Percentiles rank a stretch among this genome's conserved stretches.
Conservation (phyloP, 2,329 filamentous ascomycete genomes). For the Coniochaeta pulveracea region DNA sequence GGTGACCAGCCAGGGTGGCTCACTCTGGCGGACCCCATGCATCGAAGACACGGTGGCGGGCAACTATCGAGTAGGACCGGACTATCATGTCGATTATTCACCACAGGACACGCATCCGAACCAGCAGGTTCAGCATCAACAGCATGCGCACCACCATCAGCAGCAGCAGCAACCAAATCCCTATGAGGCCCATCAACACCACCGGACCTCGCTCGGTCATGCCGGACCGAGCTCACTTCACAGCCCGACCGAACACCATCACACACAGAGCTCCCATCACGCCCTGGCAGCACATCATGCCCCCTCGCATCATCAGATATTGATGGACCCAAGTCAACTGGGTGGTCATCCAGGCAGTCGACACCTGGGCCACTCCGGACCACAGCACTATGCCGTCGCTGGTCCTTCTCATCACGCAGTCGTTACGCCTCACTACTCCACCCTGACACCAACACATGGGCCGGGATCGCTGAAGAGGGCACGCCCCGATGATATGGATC, state of each 20-base stretch:
- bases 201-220: slow-evolving; percentile 38
- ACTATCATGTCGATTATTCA: slow-evolving; percentile 67
- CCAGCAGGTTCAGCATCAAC: slow-evolving; percentile 52
- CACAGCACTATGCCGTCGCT: slow-evolving; percentile 38
- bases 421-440: slow-evolving; percentile 39
- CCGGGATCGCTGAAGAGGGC: slow-evolving; percentile 35
- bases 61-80: slow-evolving; percentile 58
- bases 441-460: slow-evolving; percentile 29
- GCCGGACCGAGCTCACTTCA: slow-evolving; percentile 32
- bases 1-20: slow-evolving; percentile 63
- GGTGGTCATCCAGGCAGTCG: slow-evolving; percentile 34
- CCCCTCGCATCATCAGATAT: slow-evolving; percentile 39
- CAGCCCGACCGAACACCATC: slow-evolving; percentile 30
- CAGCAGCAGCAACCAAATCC: too few relatives aligned
- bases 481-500: slow-evolving; percentile 47
- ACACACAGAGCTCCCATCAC: slow-evolving; percentile 24
- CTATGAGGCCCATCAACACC: slow-evolving; percentile 44
- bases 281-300: slow-evolving; percentile 31
- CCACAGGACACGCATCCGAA: slow-evolving; percentile 55
- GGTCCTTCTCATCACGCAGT: slow-evolving; percentile 32
- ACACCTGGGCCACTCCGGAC: slow-evolving; percentile 38
- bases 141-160: slow-evolving; percentile 54
- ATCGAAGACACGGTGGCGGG: slow-evolving; percentile 61
- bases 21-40: slow-evolving; percentile 69
- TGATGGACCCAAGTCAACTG: slow-evolving; percentile 46